Evolutionary conservation across 75 land plant species (phyloP).

Genomic region (Selaginella moellendorffii): DNA sequence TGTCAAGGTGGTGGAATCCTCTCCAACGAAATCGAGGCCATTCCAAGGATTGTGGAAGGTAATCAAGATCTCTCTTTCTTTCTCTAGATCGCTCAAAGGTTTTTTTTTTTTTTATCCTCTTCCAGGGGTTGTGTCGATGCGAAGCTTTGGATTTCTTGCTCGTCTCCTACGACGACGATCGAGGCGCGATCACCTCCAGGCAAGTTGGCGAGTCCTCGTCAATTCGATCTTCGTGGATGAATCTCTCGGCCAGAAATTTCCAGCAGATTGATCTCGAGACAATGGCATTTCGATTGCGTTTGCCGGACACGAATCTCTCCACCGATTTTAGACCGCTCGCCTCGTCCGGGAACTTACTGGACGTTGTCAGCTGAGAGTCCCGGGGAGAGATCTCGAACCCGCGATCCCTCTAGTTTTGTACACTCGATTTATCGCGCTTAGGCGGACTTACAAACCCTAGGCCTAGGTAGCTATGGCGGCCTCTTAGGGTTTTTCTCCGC

Average conservation of each 20-base stretch:
- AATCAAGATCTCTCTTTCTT: not conserved
- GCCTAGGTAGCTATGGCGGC: too few species aligned
- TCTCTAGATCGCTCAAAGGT: too few species aligned
- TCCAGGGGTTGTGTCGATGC: constrained; percentile 60
- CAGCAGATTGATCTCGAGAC: constrained; percentile 55
- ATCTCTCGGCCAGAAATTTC: constrained; percentile 11
- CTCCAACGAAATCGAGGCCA: constrained; percentile 54
- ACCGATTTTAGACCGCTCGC: constrained; percentile 56
- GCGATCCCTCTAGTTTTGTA: too few species aligned
- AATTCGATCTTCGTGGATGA: constrained; percentile 22
- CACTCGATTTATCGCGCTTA: too few species aligned
- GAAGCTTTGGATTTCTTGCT: constrained; percentile 52
- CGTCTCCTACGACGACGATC: constrained; percentile 66
- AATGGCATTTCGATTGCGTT: too few species aligned
- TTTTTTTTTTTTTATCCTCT: not conserved
- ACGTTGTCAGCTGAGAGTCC: too few species aligned
- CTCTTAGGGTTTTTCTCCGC: too few species aligned
- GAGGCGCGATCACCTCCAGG: constrained; percentile 54
- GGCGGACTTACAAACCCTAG: too few species aligned
- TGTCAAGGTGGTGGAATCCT: constrained; percentile 47
- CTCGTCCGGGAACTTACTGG: constrained; percentile 31
- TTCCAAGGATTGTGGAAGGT: constrained; percentile 99
- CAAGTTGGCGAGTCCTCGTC: constrained; percentile 35
- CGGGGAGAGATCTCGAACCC: too few species aligned
- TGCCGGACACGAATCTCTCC: constrained; percentile 38